Evolutionary conservation across 2,329 filamentous ascomycete genomes (phyloP), one percentile per base, ranked within the genome.

Genomic region (Lachnellula subtilissima): DNA sequence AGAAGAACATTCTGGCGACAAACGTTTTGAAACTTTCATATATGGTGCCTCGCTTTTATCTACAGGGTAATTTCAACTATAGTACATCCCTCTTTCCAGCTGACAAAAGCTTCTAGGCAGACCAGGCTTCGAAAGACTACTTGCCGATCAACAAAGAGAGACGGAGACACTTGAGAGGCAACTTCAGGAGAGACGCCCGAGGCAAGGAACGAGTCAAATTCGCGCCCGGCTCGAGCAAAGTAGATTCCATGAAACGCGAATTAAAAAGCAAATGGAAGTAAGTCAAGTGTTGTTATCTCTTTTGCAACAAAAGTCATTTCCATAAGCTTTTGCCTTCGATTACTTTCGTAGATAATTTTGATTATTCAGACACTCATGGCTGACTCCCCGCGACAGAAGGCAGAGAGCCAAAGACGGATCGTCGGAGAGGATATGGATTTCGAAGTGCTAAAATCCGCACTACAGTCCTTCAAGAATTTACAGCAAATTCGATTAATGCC

Each of bases 401-500:
- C 66, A 12, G 51, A 57, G 14, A 56, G 62, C 22, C 67, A 70
- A 51, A 61, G 52, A 40, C 39, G 48, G 25, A 65, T 70, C 22
- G 58, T 65, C 23, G 45, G 60, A 8, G 50, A 60, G 17, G 40
- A 46, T 32, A 54, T 60, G 2, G 67, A 69, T 58, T 25, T 55
- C 19, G 32, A 55, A 25, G 54, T 22, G n/a, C 51, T 71, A 17
- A 32, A 60, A 8, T 45, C 36, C 22, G 68, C 67, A 8, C 50
- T 70, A 8, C 52, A 50, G 14, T 78, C 79, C 1, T 87, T 88
- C 64, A 78, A 76, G 2, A 76, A 77, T 28, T 75, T 88, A 11
- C 81, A 86, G 64, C 80, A 87, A 65, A 77, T 88, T 50, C 83
- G 87, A 58, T 77, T 88, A 14, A 76, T 88, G 25, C 79, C 82